These are phyloP conservation scores for Kodamaea arcana DNA, from an alignment of 1,139 yeast species.

Conservation along the genomic window DNA sequence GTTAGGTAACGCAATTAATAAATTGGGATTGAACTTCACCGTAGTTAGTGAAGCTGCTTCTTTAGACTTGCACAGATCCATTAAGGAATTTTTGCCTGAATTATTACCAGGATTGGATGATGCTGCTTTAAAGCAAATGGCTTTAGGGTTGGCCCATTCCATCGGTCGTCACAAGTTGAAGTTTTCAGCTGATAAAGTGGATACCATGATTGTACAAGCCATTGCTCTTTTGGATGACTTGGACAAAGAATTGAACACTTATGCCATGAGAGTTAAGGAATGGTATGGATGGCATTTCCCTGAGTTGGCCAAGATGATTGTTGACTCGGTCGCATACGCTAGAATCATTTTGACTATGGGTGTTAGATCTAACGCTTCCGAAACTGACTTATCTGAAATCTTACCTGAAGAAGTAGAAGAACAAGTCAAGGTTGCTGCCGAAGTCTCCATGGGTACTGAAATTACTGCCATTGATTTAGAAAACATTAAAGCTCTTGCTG, in stretches of 20 bases:
- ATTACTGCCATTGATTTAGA: slow-evolving; percentile 83
- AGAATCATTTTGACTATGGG: slow-evolving; percentile 94
- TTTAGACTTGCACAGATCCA: slow-evolving; percentile 90
- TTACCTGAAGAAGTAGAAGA: slow-evolving; percentile 91
- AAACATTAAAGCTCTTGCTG: slow-evolving; percentile 85
- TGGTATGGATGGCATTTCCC: slow-evolving; percentile 99
- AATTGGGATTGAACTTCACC: slow-evolving; percentile 80
- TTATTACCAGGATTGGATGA: slow-evolving; percentile 91
- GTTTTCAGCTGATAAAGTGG: slow-evolving; percentile 96
- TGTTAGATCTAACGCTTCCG: slow-evolving; percentile 83
- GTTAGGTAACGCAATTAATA: slow-evolving; percentile 93
- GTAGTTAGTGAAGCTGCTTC: slow-evolving; percentile 95
- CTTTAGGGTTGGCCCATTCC: slow-evolving; percentile 95
- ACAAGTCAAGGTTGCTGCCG: slow-evolving; percentile 86
- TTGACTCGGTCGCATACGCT: slow-evolving; percentile 92
- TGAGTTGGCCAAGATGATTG: slow-evolving; percentile 93
- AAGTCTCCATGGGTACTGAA: slow-evolving; percentile 98
- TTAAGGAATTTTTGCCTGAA: slow-evolving; percentile 89
- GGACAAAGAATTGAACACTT: slow-evolving; percentile 95
- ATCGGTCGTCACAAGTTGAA: slow-evolving; percentile 96
- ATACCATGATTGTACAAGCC: slow-evolving; percentile 98
- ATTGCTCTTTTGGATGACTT: slow-evolving; percentile 94
- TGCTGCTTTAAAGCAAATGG: slow-evolving; percentile 84
- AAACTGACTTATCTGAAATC: slow-evolving; percentile 84
- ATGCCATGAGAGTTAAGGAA: slow-evolving; percentile 97